These are phyloP conservation scores for Coniochaeta sp. DNA, from an alignment of 2,329 filamentous ascomycete genomes.

Conservation along the genomic window DNA sequence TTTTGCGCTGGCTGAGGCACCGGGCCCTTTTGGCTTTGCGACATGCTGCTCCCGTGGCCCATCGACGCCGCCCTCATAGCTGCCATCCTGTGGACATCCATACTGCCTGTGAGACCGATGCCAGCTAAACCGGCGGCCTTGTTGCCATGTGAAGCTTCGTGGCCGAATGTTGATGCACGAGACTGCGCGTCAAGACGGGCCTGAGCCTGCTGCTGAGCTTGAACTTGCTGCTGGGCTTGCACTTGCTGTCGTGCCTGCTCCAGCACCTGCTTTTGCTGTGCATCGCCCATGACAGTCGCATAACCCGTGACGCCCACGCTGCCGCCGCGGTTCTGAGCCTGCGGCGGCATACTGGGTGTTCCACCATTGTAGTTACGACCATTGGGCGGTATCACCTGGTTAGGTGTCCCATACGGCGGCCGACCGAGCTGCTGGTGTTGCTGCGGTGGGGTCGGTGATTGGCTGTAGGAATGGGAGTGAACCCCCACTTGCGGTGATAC, in stretches of 20 bases:
- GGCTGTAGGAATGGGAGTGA: constrained; percentile 29
- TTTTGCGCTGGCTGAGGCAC: neutral
- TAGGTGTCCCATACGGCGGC: constrained; percentile 17
- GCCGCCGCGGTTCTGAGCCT: neutral
- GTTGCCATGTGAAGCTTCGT: constrained; percentile 32
- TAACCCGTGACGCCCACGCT: constrained; percentile 34
- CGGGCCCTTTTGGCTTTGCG: constrained; percentile 23
- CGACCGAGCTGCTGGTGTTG: constrained; percentile 20
- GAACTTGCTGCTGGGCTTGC: constrained; percentile 17
- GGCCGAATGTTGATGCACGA: neutral
- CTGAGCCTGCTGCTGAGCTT: constrained; percentile 10
- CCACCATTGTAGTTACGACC: constrained; percentile 24
- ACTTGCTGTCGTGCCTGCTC: constrained; percentile 43
- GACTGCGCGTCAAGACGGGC: constrained; percentile 1
- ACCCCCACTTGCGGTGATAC: constrained; percentile 34
- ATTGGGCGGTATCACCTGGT: constrained; percentile 17
- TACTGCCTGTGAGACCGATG: constrained; percentile 25
- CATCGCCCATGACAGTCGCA: constrained; percentile 40
- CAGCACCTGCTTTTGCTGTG: constrained; percentile 41
- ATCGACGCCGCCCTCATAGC: constrained; percentile 28
- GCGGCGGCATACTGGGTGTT: constrained; percentile 21
- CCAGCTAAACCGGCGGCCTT: constrained; percentile 28
- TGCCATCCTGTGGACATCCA: constrained; percentile 26
- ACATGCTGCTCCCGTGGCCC: constrained; percentile 22
- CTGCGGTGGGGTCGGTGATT: constrained; percentile 24